Conservation (phyloP, 225 moss, liverwort and hornwort species). For the Lunularia cruciata region DNA sequence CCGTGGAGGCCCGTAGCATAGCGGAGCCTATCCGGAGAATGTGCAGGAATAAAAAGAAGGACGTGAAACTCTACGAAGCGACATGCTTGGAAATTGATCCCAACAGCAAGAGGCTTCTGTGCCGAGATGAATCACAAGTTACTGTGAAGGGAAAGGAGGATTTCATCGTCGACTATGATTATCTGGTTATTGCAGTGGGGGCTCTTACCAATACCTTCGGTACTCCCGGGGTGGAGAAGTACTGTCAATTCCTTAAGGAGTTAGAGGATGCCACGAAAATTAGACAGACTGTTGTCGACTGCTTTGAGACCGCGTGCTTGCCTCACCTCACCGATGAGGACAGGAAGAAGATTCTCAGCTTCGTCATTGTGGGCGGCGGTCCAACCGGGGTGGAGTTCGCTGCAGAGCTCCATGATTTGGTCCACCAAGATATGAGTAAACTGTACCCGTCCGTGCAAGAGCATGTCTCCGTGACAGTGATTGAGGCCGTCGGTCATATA, state of each 20-base stretch:
- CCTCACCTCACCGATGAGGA: conserved; percentile 61
- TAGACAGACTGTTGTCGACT: conserved; percentile 65
- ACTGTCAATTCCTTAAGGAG: conserved; percentile 76
- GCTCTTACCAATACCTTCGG: conserved; percentile 78
- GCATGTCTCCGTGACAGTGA: conserved; percentile 48
- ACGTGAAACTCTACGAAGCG: conserved; percentile 58
- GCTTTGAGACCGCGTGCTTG: conserved; percentile 73
- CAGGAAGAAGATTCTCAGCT: conserved; percentile 64
- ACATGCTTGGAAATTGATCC: conserved; percentile 70
- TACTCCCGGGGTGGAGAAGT: conserved; percentile 59
- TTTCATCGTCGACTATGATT: conserved; percentile 70
- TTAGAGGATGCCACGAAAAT: conserved; percentile 76
- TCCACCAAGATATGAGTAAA: conserved; percentile 57
- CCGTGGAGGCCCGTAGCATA: conserved; percentile 79
- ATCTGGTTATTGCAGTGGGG: conserved; percentile 70
- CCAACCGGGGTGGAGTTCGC: conserved; percentile 80
- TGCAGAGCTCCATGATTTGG: conserved; percentile 78
- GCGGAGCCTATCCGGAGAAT: conserved; percentile 73
- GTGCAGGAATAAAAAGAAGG: conserved; percentile 22
- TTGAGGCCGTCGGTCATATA: conserved; percentile 78
- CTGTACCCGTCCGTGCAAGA: conserved; percentile 62
- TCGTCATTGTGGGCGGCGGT: conserved; percentile 80
- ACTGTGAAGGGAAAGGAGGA: conserved; percentile 59
- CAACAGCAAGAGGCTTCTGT: conserved; percentile 57
- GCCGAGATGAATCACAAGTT: conserved; percentile 47